These are phyloP conservation scores for Claviceps digitariae DNA, from an alignment of 2,329 filamentous ascomycete species.

Conservation along the genomic window DNA sequence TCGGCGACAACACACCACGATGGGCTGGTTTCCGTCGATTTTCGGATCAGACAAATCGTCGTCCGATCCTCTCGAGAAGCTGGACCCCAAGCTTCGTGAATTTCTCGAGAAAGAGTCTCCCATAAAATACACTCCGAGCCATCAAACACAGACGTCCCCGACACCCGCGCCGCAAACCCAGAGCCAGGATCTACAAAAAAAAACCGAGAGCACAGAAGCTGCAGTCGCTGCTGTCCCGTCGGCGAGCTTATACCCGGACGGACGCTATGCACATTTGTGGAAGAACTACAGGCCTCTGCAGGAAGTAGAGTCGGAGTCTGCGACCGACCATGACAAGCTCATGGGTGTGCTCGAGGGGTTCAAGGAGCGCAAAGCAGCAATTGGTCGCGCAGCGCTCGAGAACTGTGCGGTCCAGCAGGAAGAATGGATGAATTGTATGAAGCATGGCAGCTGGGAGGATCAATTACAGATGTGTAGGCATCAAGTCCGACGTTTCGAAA, in stretches of 20 bases:
- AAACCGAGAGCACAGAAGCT: constrained; percentile 9
- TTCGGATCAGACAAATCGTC: constrained; percentile 32
- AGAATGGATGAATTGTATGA: constrained; percentile 72
- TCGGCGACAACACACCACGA: constrained; percentile 14
- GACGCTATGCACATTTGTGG: constrained; percentile 76
- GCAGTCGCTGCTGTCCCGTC: constrained; percentile 26
- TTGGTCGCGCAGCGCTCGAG: constrained; percentile 74
- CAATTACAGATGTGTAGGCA: constrained; percentile 67
- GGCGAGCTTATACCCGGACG: constrained; percentile 43
- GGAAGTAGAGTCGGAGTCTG: constrained; percentile 53
- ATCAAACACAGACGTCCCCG: constrained; percentile 12
- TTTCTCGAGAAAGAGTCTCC: constrained; percentile 77
- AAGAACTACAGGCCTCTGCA: constrained; percentile 69
- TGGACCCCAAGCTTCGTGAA: constrained; percentile 72
- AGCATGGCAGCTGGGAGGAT: constrained; percentile 51
- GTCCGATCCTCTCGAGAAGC: constrained; percentile 50
- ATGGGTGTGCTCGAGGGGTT: constrained; percentile 68
- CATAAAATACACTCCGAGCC: constrained; percentile 43
- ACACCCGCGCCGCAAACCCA: constrained; percentile 7
- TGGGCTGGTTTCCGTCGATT: constrained; percentile 46
- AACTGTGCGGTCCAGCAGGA: constrained; percentile 86
- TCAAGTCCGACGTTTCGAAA: constrained; percentile 65
- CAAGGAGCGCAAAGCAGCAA: constrained; percentile 66
- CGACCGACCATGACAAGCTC: constrained; percentile 68
- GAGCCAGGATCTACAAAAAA: constrained; percentile 6